Evolutionary conservation across 495 filamentous ascomycete species (phyloP).

Genomic region (Hypoxylon cercidicola): DNA sequence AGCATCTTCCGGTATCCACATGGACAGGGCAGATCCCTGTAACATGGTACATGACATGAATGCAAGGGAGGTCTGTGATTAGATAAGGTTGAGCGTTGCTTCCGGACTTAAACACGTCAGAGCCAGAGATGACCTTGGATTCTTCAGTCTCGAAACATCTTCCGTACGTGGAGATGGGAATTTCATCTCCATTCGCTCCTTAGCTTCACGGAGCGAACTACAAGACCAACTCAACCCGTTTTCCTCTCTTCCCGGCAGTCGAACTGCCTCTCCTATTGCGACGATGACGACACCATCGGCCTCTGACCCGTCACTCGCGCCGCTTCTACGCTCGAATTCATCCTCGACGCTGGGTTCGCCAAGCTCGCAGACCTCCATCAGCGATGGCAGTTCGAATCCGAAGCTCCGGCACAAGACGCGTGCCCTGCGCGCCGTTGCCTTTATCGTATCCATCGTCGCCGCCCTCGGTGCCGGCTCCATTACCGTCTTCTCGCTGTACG

Average conservation of each 20-base stretch:
- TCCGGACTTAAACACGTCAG: slow-evolving; percentile 19
- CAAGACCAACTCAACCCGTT: not conserved
- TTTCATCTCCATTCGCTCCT: slow-evolving; percentile 23
- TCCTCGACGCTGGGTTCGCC: slow-evolving; percentile 50
- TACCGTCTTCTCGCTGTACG: slow-evolving; percentile 90
- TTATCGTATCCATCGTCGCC: slow-evolving; percentile 53
- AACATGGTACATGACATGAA: not conserved
- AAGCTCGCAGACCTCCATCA: slow-evolving; percentile 48
- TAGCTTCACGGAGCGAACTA: slow-evolving; percentile 2
- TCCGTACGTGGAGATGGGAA: slow-evolving; percentile 11
- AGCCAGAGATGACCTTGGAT: slow-evolving; percentile 7
- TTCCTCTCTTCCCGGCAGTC: slow-evolving; percentile 14
- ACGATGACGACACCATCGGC: slow-evolving; percentile 31
- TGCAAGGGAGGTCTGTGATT: slow-evolving; percentile 8
- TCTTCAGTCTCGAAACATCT: slow-evolving; percentile 4
- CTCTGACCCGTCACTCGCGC: slow-evolving; percentile 38
- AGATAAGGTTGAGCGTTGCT: slow-evolving; percentile 27
- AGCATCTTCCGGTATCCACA: too few species aligned
- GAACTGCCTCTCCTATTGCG: slow-evolving; percentile 13
- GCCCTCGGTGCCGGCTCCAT: slow-evolving; percentile 84
- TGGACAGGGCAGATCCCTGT: not conserved
- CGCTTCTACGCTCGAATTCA: slow-evolving; percentile 46
- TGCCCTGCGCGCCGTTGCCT: slow-evolving; percentile 50
- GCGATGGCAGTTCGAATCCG: slow-evolving; percentile 44
- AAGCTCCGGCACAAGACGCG: slow-evolving; percentile 40